phyloP scores from a whole-genome alignment of 176 grass and related monocot genomes.

The Alopecurus myosuroides region DNA sequence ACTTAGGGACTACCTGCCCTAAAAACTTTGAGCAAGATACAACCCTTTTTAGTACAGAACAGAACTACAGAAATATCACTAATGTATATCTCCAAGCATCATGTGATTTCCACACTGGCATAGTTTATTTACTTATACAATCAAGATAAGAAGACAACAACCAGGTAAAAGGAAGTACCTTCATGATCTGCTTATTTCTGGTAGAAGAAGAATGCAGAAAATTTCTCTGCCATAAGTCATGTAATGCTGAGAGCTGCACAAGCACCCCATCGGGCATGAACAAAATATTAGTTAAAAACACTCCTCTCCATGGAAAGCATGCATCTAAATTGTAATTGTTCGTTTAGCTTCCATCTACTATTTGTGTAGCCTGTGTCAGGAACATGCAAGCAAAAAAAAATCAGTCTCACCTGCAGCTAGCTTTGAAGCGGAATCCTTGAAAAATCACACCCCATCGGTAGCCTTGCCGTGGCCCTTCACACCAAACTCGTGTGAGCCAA shows the following conservation, averaged over 20 bases:
- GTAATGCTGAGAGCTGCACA: slow-evolving; percentile 61
- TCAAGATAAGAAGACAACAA: slow-evolving; percentile 11
- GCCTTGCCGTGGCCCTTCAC: too few relatives aligned
- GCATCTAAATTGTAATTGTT: neutral
- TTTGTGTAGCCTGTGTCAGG: too few relatives aligned
- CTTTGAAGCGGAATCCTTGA: too few relatives aligned
- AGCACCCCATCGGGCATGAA: slow-evolving; percentile 65
- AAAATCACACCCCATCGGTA: too few relatives aligned
- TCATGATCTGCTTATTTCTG: slow-evolving; percentile 72
- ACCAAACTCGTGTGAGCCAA: too few relatives aligned
- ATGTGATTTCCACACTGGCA: neutral
- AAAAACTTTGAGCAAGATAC: neutral
- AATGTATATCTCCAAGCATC: neutral
- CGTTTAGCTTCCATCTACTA: too few relatives aligned
- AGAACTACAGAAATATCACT: neutral
- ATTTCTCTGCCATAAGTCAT: slow-evolving; percentile 79
- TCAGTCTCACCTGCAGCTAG: too few relatives aligned
- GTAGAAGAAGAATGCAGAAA: too few relatives aligned
- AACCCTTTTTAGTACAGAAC: neutral
- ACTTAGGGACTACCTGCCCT: too few relatives aligned
- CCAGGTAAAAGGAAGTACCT: slow-evolving; percentile 32
- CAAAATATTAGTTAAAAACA: neutral
- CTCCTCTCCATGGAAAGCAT: slow-evolving; percentile 5
- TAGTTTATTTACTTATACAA: neutral
- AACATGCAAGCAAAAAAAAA: too few relatives aligned